phyloP scores from a whole-genome alignment of 306 rosid species.

The Heteromeles arbutifolia region DNA sequence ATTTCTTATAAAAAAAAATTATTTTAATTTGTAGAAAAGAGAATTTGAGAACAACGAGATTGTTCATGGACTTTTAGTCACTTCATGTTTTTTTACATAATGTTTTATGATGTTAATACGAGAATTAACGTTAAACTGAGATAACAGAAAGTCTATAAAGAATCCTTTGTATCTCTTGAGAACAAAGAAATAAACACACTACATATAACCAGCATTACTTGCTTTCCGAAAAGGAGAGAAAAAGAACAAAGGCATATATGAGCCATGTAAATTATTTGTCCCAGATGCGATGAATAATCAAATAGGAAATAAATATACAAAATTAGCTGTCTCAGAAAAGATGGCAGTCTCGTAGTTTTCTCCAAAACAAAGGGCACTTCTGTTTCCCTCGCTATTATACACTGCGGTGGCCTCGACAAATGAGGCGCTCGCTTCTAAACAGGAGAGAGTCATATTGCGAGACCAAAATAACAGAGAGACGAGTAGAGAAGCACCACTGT shows the following conservation, averaged over 20 bases:
- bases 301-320: background rate
- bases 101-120: too few relatives aligned
- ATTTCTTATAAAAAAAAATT: too few relatives aligned
- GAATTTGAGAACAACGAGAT: too few relatives aligned
- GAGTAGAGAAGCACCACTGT: background rate
- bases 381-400: background rate
- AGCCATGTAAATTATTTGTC: background rate
- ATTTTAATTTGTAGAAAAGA: too few relatives aligned
- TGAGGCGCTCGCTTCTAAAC: background rate
- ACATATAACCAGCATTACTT: too few relatives aligned
- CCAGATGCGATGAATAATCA: background rate
- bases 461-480: background rate
- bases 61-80: rapidly evolving
- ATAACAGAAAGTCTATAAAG: too few relatives aligned
- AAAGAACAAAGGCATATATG: background rate
- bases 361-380: conserved; percentile 2
- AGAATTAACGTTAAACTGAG: rapidly evolving
- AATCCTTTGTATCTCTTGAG: too few relatives aligned
- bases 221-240: background rate
- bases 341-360: background rate
- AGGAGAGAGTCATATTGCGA: background rate
- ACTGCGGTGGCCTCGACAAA: background rate
- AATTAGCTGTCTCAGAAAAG: background rate
- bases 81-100: too few relatives aligned
- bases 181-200: background rate